phyloP scores from a whole-genome alignment of 345 rosid species.

The Conringia planisiliqua region DNA sequence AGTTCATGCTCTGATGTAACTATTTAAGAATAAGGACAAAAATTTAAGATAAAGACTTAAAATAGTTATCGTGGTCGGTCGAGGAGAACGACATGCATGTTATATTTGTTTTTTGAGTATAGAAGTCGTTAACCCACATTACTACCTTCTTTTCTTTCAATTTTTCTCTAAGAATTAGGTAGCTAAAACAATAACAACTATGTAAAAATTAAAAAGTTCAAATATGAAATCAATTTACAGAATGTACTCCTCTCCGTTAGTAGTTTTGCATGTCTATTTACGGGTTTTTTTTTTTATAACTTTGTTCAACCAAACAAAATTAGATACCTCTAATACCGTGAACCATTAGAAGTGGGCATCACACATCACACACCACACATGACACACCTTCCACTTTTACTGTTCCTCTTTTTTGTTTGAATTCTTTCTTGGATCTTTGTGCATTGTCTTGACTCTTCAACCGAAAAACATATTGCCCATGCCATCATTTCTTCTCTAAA shows the following conservation, averaged over 20 bases:
- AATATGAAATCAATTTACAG: background rate
- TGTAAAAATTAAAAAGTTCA: background rate
- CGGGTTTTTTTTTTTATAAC: background rate
- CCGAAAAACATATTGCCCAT: conserved; percentile 12
- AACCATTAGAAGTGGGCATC: conserved; percentile 10
- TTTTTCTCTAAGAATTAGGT: background rate
- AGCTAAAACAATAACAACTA: background rate
- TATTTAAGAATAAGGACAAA: conserved; percentile 3
- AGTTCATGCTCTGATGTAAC: background rate
- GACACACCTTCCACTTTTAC: conserved; percentile 20
- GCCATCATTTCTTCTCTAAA: conserved; percentile 19
- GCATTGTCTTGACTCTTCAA: conserved; percentile 17
- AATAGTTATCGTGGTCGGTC: conserved; percentile 14
- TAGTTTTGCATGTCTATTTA: background rate
- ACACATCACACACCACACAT: conserved; percentile 8
- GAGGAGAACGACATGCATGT: conserved; percentile 15
- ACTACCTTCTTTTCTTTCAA: background rate
- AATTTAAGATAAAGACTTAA: background rate
- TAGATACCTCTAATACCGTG: background rate
- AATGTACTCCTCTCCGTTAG: background rate
- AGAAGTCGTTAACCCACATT: conserved; percentile 1
- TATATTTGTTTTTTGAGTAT: background rate
- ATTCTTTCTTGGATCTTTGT: conserved; percentile 20
- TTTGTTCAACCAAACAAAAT: background rate
- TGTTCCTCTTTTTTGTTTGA: background rate